Base-by-base conservation (phyloP, 2,329 filamentous ascomycete species). In the Aspergillus sp. region DNA sequence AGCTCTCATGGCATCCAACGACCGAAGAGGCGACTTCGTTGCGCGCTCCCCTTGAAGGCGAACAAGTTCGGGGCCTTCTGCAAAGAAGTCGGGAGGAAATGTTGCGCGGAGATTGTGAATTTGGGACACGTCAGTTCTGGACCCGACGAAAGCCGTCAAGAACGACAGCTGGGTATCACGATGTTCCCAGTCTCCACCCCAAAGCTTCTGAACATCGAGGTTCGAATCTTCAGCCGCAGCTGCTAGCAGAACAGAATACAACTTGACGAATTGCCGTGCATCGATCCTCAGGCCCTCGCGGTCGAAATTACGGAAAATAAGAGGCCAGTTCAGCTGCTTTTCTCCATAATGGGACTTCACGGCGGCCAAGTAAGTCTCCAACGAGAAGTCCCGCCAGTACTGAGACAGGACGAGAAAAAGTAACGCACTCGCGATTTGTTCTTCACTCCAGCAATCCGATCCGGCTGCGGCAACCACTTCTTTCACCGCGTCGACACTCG, bases 101-200 rank as follows among this genome's bases (percentile, higher is more conserved):
- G 90, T 90, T 20, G 85, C 82, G 51, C 89, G 83, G 33, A 97
- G 80, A 32, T 87, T 84, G 1, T 91, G 93, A 53, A 97, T 94
- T 33, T 88, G 88, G 11, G 86, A 88, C 3, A 90, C 88, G 68
- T 97, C 91, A 22, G 96, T 80, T 11, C 82, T 83, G 51, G 92
- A 81, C 3, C 88, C 89, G 19, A 93, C 80, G 68, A 93, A 96
- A 16, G 91, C 91, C 57, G 88, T 87, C 49, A 97, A 83, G 68
- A 97, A 96, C n/a, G 92, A 95, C 33, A 99, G 77, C 59, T 97
- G 93, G 0, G 94, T 90, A 56, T 95, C 86, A 13, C 88, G 83
- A 60, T 95, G 84, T 56, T 87, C 84, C 93, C 95, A 99, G 56
- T 83, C 64, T 7, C 92, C 92, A 53, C 92, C 92, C 92, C 94